Percentiles rank a stretch among this genome's conserved stretches.
These are phyloP conservation scores for Podaxis pistillaris DNA, from an alignment of 768 basidiomycete species.

Conservation along the genomic window DNA sequence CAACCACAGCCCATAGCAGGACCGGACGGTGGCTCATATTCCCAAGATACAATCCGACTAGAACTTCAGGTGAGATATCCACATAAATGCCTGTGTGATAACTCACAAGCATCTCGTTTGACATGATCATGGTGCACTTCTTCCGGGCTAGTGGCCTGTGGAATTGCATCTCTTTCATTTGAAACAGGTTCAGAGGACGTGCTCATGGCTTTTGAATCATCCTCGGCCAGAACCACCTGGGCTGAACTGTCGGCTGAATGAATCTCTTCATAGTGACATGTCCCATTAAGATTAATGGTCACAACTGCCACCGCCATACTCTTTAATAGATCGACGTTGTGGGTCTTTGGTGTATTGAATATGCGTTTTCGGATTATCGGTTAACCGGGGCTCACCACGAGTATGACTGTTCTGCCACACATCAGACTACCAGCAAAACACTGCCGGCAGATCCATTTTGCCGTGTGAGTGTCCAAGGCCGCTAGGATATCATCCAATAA, in stretches of 20 bases:
- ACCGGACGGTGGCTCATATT: slow-evolving; percentile 18
- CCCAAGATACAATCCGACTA: neutral
- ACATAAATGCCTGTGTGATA: neutral
- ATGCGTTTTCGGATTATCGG: neutral
- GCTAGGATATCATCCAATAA: slow-evolving; percentile 74
- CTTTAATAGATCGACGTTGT: neutral
- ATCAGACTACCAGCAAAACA: neutral
- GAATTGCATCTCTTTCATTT: neutral
- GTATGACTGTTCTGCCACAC: neutral
- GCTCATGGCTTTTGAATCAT: neutral
- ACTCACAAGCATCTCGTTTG: slow-evolving; percentile 1
- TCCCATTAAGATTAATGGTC: neutral
- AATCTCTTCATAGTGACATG: neutral
- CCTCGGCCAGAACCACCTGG: neutral
- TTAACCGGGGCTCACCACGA: neutral
- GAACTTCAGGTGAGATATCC: neutral
- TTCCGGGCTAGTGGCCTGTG: neutral
- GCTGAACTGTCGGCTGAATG: neutral
- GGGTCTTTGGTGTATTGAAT: neutral
- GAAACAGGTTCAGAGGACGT: neutral
- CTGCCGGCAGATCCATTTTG: slow-evolving; percentile 10
- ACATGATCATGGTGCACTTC: neutral
- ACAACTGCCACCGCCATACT: neutral
- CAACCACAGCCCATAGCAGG: slow-evolving; percentile 20
- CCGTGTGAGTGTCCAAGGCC: slow-evolving; percentile 48